Base-by-base conservation (phyloP, 495 filamentous ascomycete species). In the Xylaria cubensis region DNA sequence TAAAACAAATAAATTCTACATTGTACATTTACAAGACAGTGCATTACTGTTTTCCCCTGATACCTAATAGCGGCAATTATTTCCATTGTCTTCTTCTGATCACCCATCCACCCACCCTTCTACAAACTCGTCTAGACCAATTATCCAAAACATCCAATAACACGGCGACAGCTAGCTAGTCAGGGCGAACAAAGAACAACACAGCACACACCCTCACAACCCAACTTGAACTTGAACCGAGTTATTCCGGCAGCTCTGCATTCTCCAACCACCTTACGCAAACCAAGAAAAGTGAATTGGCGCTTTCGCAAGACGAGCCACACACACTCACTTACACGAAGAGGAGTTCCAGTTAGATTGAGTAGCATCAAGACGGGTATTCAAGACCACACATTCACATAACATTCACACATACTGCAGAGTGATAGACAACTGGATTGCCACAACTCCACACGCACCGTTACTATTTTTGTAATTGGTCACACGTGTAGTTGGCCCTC, bases 181-280 rank as follows among this genome's bases (percentile, higher is more conserved):
- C 58, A 64, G 61, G 61, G 39, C 61, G 32, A 61, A 34, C 39
- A 64, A 64, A 64, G 39, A 64, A 29, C 39, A 42, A 12, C 59
- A 63, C 36, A 59, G 55, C 32, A 63, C 59, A 64, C 59, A 64
- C 36, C 39, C 39, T 42, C 21, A 64, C 36, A 44, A 44, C 61
- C 61, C 21, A 29, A 64, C 61, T 21, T n/a, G n/a, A n/a, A n/a
- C n/a, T 39, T 8, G 15, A 36, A 39, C 9, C 59, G n/a, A 62
- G 9, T 19, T 58, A 34, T 32, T 21, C 61, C n/a, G 61, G 44
- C 42, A 46, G 21, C 9, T 44, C 39, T 8, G 9, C 67, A 61
- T 62, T 62, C 17, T 34, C 67, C 67, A 69, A 69, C 42, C 67
- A 69, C 67, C 42, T 69, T 62, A 61, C 55, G 8, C 6, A 44